A percentile compares a stretch with the other conserved stretches of the same genome.
These are phyloP conservation scores for Primulina tabacum DNA, from an alignment of 257 asterid genomes.

Conservation along the genomic window DNA sequence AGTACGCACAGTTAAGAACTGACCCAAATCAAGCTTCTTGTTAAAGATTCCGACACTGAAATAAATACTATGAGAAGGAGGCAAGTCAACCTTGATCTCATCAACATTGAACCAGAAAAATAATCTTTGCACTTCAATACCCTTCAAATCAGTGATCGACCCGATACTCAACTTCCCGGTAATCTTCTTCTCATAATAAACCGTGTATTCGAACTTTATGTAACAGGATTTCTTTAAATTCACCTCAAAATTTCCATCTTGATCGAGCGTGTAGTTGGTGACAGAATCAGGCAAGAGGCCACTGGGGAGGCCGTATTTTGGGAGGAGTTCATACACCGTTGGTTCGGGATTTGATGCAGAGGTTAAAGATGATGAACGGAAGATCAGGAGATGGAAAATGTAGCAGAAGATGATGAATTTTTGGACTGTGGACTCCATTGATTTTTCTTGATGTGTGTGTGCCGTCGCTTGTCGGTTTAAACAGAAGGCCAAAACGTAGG, in stretches of 20 bases:
- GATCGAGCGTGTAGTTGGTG: slow-evolving; percentile 53
- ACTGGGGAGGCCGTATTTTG: slow-evolving; percentile 65
- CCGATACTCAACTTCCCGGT: slow-evolving; percentile 72
- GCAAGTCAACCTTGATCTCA: slow-evolving; percentile 64
- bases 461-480: not conserved
- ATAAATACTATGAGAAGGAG: slow-evolving; percentile 39
- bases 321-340: slow-evolving; percentile 66
- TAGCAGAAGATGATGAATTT: slow-evolving; percentile 17
- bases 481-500: no score
- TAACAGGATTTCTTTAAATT: slow-evolving; percentile 58
- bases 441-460: not conserved
- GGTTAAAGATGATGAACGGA: slow-evolving; percentile 23
- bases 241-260: slow-evolving; percentile 79
- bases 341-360: slow-evolving; percentile 31
- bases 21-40: not conserved
- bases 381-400: slow-evolving; percentile 26
- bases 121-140: slow-evolving; percentile 72
- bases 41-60: not conserved
- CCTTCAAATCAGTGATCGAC: slow-evolving; percentile 59
- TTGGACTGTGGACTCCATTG: slow-evolving; percentile 31
- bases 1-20: not conserved
- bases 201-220: slow-evolving; percentile 71
- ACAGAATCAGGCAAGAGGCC: slow-evolving; percentile 90
- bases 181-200: slow-evolving; percentile 61
- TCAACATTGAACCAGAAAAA: slow-evolving; percentile 91